These are phyloP conservation scores for Zarea fungicola DNA, from an alignment of 2,329 filamentous ascomycete genomes.

Conservation along the genomic window DNA sequence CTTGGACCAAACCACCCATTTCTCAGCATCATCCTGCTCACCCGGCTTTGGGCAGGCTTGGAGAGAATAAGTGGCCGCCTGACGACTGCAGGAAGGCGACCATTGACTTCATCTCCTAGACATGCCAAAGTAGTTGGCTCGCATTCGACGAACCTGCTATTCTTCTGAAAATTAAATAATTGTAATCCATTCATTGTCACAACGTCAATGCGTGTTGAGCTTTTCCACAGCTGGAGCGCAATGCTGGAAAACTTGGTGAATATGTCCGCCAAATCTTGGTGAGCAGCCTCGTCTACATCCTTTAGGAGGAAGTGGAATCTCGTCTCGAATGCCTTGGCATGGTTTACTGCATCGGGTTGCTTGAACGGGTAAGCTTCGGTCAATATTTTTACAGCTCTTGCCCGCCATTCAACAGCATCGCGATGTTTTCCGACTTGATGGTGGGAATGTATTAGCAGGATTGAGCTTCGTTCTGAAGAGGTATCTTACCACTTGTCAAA, in stretches of 20 bases:
- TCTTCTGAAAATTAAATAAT: not conserved
- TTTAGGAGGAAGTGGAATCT: not conserved
- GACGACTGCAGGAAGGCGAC: not conserved
- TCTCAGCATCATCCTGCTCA: rapidly evolving
- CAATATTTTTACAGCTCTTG: too few species aligned
- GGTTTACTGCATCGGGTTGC: rapidly evolving
- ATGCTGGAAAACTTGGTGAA: not conserved
- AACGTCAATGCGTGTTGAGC: not conserved
- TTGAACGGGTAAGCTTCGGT: rapidly evolving
- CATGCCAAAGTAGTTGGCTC: not conserved
- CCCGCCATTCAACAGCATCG: too few species aligned
- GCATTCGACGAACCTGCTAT: not conserved
- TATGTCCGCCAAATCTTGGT: not conserved
- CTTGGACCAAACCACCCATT: constrained; percentile 10
- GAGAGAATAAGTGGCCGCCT: not conserved
- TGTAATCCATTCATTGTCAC: rapidly evolving
- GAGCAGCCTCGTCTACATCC: not conserved
- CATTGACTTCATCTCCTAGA: not conserved
- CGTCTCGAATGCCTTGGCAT: not conserved
- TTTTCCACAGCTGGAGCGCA: not conserved
- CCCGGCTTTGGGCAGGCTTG: not conserved
- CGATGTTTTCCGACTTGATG: too few species aligned
- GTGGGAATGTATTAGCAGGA: too few species aligned
- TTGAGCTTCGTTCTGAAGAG: too few species aligned
- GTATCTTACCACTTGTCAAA: not conserved